phyloP scores from a whole-genome alignment of 2,329 filamentous ascomycete species.

The Claviceps sorghi region DNA sequence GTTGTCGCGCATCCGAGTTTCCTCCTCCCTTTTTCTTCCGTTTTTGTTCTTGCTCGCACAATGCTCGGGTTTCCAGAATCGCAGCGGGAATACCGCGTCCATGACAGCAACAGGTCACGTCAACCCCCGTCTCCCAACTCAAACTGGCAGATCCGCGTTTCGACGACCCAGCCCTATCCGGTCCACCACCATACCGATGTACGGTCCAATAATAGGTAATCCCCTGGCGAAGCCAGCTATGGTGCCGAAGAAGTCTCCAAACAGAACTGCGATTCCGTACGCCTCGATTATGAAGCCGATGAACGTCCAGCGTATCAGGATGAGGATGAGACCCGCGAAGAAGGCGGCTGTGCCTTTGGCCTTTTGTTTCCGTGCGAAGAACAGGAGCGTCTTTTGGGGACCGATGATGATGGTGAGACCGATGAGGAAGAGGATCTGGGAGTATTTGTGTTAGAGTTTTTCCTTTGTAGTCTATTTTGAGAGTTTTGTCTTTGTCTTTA shows the following conservation, averaged over 20 bases:
- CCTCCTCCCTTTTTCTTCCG: not conserved
- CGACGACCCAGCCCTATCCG: constrained; percentile 52
- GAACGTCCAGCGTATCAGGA: constrained; percentile 80
- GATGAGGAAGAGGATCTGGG: constrained; percentile 92
- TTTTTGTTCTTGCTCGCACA: not conserved
- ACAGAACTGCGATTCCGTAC: constrained; percentile 85
- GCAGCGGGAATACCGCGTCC: not conserved
- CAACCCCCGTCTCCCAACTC: constrained; percentile 13
- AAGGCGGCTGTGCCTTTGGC: constrained; percentile 84
- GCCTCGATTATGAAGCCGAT: constrained; percentile 81
- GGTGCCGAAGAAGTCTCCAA: constrained; percentile 91
- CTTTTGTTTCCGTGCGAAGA: constrained; percentile 91
- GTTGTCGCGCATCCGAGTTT: not conserved
- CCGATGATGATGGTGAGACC: constrained; percentile 94
- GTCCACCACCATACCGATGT: constrained; percentile 62
- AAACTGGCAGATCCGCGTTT: constrained; percentile 68
- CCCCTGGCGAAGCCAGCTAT: constrained; percentile 78
- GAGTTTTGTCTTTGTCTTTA: not conserved
- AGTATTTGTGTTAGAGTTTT: constrained; percentile 6
- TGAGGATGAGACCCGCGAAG: constrained; percentile 66
- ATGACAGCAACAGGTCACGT: not conserved
- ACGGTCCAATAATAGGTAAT: constrained; percentile 73
- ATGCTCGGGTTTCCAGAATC: not conserved
- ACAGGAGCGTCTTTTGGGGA: constrained; percentile 73
- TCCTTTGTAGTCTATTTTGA: not conserved